Evolutionary conservation across 108 stramenopile species (phyloP).

Genomic region (Skeletonema costatum): DNA sequence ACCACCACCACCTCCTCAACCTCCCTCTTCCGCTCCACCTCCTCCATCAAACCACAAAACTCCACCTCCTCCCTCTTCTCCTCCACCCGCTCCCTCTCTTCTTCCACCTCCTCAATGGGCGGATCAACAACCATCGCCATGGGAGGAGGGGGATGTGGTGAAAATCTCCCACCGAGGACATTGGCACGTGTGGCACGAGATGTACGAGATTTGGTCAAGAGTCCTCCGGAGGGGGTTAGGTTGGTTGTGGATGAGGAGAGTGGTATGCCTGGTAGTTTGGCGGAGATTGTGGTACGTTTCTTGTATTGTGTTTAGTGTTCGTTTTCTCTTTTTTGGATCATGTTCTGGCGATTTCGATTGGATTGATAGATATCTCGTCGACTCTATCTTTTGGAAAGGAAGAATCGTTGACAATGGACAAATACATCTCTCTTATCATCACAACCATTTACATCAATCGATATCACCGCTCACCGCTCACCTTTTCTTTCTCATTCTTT

Average conservation of each 20-base stretch:
- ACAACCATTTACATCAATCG: background rate
- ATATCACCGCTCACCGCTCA: background rate
- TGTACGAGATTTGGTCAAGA: constrained; percentile 82
- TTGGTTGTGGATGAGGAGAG: constrained; percentile 80
- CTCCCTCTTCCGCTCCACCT: background rate
- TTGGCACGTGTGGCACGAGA: constrained; percentile 85
- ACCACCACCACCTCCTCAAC: background rate
- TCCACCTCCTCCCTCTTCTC: background rate
- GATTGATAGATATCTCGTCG: background rate
- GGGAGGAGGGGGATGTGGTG: constrained; percentile 8
- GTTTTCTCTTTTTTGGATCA: background rate
- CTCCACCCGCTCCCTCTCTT: background rate
- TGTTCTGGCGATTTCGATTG: background rate
- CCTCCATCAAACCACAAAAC: background rate
- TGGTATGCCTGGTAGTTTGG: constrained; percentile 71
- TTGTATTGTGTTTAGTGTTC: background rate
- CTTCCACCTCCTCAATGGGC: background rate
- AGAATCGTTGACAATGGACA: background rate
- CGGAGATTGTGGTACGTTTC: constrained; percentile 76
- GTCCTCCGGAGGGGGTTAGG: constrained; percentile 86
- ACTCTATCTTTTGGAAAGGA: too few species aligned
- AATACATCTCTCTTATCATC: background rate
- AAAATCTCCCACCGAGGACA: constrained; percentile 91
- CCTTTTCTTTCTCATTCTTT: too few species aligned
- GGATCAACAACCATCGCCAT: background rate